Conservation (phyloP, 345 rosid genomes). For the Ricinus communis region DNA sequence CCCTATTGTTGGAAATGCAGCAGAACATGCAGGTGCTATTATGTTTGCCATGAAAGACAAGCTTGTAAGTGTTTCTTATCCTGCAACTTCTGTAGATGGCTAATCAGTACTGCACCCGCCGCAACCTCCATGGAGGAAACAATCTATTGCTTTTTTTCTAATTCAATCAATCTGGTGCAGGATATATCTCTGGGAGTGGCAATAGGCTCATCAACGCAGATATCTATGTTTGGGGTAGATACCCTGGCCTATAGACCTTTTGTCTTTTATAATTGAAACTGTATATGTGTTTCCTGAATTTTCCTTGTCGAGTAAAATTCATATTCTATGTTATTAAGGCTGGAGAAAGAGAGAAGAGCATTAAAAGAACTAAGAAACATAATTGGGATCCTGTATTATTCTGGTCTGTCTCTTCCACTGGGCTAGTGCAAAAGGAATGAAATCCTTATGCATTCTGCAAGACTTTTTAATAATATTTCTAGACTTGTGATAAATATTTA, state of each 20-base stretch:
- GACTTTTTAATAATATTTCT: no score
- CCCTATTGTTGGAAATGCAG: constrained; percentile 59
- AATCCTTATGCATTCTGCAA: no score
- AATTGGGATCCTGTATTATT: no score
- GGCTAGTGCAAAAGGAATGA: no score
- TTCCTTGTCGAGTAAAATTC: background rate
- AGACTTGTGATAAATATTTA: no score
- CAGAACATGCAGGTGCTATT: constrained; percentile 55
- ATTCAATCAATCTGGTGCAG: constrained; percentile 21
- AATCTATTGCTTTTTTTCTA: background rate
- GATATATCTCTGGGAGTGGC: constrained; percentile 54
- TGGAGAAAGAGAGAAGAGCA: background rate
- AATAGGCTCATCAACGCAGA: constrained; percentile 58
- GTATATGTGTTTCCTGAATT: background rate
- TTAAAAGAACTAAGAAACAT: background rate
- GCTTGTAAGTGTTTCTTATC: constrained; percentile 39
- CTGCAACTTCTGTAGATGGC: background rate
- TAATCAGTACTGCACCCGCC: background rate
- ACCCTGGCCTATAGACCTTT: background rate
- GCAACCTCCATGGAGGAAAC: background rate
- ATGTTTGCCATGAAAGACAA: constrained; percentile 59
- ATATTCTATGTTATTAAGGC: background rate
- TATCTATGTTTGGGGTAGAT: constrained; percentile 51
- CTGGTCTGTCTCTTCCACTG: no score
- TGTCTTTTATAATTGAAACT: background rate